Evolutionary conservation across 2,329 filamentous ascomycete species (phyloP), one percentile per base, ranked within the genome.

Genomic region (Cryphonectria nitschkei): DNA sequence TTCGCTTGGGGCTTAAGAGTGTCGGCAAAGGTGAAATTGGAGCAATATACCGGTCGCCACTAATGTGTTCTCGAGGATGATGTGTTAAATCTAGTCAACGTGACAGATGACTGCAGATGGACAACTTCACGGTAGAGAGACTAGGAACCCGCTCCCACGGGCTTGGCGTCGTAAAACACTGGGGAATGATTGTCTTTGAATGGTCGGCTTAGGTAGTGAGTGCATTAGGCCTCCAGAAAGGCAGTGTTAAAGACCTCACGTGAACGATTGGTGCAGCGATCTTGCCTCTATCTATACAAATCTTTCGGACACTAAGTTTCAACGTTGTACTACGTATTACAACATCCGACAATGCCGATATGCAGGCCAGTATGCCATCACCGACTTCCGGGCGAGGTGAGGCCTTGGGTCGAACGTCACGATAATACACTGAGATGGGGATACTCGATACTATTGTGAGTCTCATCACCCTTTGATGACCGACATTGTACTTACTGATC

Each of bases 211-310:
- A 5, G 4, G 5, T 19, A 19, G 29, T 32, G 2, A 6, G 54
- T 58, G 54, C 54, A 58, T 58, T 58, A 58, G 54, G 29, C 54
- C 13, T 14, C 54, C 54, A 58, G 54, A 58, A 58, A 29, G 54
- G 34, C 54, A 32, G 16, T 8, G 26, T 19, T 2, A 8, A 58
- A 13, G 2, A 1, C 14, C 26, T 56, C 54, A 58, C 54, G 54
- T 58, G 54, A 32, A 58, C 14, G 32, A 7, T 1, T 8, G 50
- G 54, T 29, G 2, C 14, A 58, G 54, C 54, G 29, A 58, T 58
- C 54, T 58, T 58, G 26, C 26, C 54, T 32, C 13, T 32, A 58
- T 58, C 54, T 32, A 56, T 32, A 14, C 50, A 56, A 14, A 56
- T 16, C 14, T 56, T 32, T 26, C n/a, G 52, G 26, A 16, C 14